phyloP scores from a whole-genome alignment of 1,284 basidiomycete genomes.

The Neonothopanus nambi region DNA sequence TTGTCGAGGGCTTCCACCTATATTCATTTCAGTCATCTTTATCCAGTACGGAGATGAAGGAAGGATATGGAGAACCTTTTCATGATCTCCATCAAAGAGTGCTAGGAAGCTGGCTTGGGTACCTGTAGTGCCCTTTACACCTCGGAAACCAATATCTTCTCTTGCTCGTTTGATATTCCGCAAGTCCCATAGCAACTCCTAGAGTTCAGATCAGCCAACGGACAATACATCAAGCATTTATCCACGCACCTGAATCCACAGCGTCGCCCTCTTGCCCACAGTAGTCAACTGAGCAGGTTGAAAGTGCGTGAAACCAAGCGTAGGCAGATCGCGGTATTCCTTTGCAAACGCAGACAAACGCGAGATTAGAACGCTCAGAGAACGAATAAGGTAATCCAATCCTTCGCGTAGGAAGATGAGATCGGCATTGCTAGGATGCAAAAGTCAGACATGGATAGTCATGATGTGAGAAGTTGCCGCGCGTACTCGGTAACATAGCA shows the following conservation, averaged over 20 bases:
- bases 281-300: slow-evolving; percentile 99
- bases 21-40: not conserved
- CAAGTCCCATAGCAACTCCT: slow-evolving; percentile 97
- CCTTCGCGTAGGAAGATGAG: slow-evolving; percentile 94
- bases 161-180: slow-evolving; percentile 90
- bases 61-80: slow-evolving; percentile 64
- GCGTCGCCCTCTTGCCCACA: slow-evolving; percentile 97
- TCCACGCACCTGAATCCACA: slow-evolving; percentile 87
- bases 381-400: slow-evolving; percentile 82
- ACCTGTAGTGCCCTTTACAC: slow-evolving; percentile 98
- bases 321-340: slow-evolving; percentile 77
- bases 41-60: not conserved
- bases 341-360: slow-evolving; percentile 80
- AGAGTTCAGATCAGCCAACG: not conserved
- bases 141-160: slow-evolving; percentile 95
- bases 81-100: slow-evolving; percentile 94
- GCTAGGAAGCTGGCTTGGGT: slow-evolving; percentile 96
- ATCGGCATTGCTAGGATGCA: slow-evolving; percentile 80
- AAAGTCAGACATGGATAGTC: not conserved
- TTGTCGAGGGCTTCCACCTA: slow-evolving; percentile 90
- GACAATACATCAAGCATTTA: not conserved
- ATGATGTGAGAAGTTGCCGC: not conserved
- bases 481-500: slow-evolving; percentile 97
- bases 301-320: slow-evolving; percentile 98
- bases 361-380: slow-evolving; percentile 88